These are phyloP conservation scores for Rhytidhysteron rufulum DNA, from an alignment of 2,329 filamentous ascomycete species.

Conservation along the genomic window DNA sequence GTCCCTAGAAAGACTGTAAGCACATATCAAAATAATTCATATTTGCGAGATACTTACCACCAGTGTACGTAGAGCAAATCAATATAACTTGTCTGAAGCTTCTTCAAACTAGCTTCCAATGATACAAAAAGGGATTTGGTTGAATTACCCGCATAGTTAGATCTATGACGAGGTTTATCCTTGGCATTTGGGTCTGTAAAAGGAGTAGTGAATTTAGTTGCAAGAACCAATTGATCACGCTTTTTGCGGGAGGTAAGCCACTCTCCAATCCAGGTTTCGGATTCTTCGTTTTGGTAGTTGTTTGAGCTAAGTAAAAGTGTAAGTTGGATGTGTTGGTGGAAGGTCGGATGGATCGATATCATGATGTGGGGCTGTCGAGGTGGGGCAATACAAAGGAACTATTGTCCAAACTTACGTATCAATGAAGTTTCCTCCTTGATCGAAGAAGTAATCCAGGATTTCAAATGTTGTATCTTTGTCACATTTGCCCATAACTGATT, in stretches of 20 bases:
- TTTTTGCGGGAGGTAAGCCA: slow-evolving; percentile 46
- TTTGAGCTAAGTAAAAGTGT: slow-evolving; percentile 44
- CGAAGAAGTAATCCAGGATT: slow-evolving; percentile 47
- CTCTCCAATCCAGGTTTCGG: slow-evolving; percentile 48
- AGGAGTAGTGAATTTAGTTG: slow-evolving; percentile 50
- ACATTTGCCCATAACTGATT: slow-evolving; percentile 38
- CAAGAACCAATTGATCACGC: slow-evolving; percentile 51
- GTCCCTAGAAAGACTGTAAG: no score
- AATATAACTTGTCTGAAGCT: slow-evolving; percentile 40
- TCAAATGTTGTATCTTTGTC: slow-evolving; percentile 43
- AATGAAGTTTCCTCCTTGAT: slow-evolving; percentile 50
- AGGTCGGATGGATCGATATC: background rate
- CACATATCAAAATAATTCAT: no score
- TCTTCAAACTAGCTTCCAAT: slow-evolving; percentile 38
- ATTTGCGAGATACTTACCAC: no score
- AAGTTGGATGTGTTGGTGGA: background rate
- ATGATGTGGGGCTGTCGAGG: background rate
- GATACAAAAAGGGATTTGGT: slow-evolving; percentile 36
- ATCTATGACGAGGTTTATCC: slow-evolving; percentile 19
- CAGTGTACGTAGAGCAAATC: slow-evolving; percentile 39
- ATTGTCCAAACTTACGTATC: slow-evolving; percentile 41
- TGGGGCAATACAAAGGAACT: background rate
- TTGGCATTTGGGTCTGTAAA: slow-evolving; percentile 18
- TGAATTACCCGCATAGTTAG: slow-evolving; percentile 43
- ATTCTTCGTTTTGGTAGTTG: slow-evolving; percentile 46